Evolutionary conservation across 2,329 filamentous ascomycete species (phyloP), one percentile per base, ranked within the genome.

Genomic region (Trichoderma koningii): DNA sequence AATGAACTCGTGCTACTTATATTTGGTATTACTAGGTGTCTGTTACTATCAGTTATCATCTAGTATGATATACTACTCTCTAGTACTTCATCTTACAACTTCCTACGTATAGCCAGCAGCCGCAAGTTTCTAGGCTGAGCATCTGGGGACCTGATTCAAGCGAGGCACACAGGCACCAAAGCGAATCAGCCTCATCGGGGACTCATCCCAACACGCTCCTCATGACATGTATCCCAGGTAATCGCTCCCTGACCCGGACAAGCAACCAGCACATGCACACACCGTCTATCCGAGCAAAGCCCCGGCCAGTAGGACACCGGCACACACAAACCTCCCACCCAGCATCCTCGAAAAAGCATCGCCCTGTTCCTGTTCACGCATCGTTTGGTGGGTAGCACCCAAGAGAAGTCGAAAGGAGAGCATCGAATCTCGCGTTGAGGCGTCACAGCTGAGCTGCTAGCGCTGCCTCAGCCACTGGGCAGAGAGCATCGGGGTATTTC

Each of bases 361-460:
- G 57, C 23, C 57, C 12, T 51, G 28, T 23, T 30, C 12, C 34
- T 41, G 21, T 60, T 42, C 19, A n/a, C 28, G 14, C 34, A 4
- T 51, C 9, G 21, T 10, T 10, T 50, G 56, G 56, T 41, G 45
- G 53, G 15, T 15, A 17, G 7, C 28, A 30, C 2, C n/a, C 41
- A 41, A 17, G 30, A 34, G 15, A 30, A 47, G 21, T 23, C 30
- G 57, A 34, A 52, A 47, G 30, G 57, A 5, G 3, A 30, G 28
- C 28, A 30, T 30, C 28, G 28, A 30, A 26, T 14, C 23, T 47
- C 28, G 66, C 26, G 68, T 64, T 45, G 61, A 68, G 34, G 61
- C 68, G 53, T 59, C 28, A 42, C 52, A 66, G 55, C 38, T 41
- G 65, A 57, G 26, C 41, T 41, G 3, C 17, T 63, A 63, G 60